Base-by-base conservation (phyloP, 163 green algal species). In the Chlamydomonas reinhardtii region DNA sequence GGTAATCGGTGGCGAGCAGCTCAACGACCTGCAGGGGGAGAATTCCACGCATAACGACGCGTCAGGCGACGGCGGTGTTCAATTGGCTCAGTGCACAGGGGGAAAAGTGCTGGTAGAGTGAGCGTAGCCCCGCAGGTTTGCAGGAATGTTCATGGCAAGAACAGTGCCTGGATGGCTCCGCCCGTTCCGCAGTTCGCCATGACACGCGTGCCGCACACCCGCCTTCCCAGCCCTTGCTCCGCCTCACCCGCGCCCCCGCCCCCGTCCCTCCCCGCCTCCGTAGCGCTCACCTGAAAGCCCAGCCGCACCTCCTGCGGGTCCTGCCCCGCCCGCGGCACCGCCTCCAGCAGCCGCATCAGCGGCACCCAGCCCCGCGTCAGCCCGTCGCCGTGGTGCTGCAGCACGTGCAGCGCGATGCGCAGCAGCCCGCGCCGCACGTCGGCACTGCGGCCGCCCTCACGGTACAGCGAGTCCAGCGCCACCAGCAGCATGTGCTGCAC, bases 401-500 rank as follows among this genome's bases (percentile, higher is more conserved):
- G 86, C 56, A 96, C 92, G 54, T 93, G 92, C 72, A 97, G 87
- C 29, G 94, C 84, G 24, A 97, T 92, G 17, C 93, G 89, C 83
- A 98, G 88, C 73, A 98, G 89, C 27, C 95, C 96, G 48, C 88
- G 72, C 6, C 92, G 91, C 34, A 97, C 94, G 62, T 98, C 95
- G 9, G 76, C 59, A 0, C 19, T 70, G 73, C 74, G 82, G 91
- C 11, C 77, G 31, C 94, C 89, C 76, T 95, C 93, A 31, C 91
- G 90, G 83, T 84, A 97, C 87, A 98, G 79, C 6, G 90, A 92
- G 74, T 96, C 94, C 31, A 98, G 89, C 0, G 96, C 93, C 59
- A 95, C 92, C 68, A 97, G 87, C 68, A 97, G 89, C 95, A 97
- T 97, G 87, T 96, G 90, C 91, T 97, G 93, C 39, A 97, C 86